Base-by-base conservation (phyloP, 306 rosid species). In the Macrotyloma uniflorum region DNA sequence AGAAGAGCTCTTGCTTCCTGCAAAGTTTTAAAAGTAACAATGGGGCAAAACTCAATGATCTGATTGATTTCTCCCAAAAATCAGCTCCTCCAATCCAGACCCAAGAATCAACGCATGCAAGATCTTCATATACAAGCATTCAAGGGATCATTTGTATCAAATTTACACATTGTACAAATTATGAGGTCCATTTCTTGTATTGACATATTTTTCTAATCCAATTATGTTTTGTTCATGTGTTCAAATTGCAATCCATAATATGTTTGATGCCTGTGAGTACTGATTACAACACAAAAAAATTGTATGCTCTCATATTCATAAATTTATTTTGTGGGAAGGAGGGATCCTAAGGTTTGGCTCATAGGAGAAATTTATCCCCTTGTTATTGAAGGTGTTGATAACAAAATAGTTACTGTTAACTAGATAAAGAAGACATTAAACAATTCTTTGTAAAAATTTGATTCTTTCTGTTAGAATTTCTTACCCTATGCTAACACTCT, bases 1-100 rank as follows among this genome's bases (percentile, higher is more conserved):
- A 96, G 96, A 83, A 95, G 99, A 75, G 94, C 90, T 85, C 99
- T 88, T 83, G 99, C 99, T 88, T 93, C 99, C 99, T 94, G 88
- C n/a, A 78, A 61, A 50, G 59, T 75, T 71, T 51, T 33, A 74
- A 77, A 43, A 67, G 32, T 50, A 36, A 80, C 24, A 78, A 80
- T 32, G 24, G 30, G 59, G 50, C 55, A 72, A 69, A 30, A 19
- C 59, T 66, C 79, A 28, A 43, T 58, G 8, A 35, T 36, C 28
- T 28, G 16, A 57, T 36, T 51, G 67, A 46, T 33, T 73, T 67
- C 59, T 66, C 54, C 67, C 45, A 36, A 28, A 26, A 67, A 12
- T 11, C 47, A 55, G 72, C 19, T 49, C 20, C 40, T 76, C 20
- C 64, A 33, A 64, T 50, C 63, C 69, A 40, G 16, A 28, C 7